phyloP scores from a whole-genome alignment of 164 flowering plant species.

The Berberis vulgaris region DNA sequence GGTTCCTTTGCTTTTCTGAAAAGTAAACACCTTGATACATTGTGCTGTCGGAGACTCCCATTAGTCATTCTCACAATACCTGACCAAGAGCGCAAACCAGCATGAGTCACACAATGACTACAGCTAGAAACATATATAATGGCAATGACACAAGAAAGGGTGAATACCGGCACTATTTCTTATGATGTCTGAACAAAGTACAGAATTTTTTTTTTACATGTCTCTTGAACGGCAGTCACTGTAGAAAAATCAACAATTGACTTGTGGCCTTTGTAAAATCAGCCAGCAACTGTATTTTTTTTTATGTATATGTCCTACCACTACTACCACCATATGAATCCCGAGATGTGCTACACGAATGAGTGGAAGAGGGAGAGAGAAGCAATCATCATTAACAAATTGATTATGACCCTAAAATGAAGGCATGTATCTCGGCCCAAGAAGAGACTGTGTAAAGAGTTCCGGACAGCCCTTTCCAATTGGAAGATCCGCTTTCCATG shows the following conservation, averaged over 20 bases:
- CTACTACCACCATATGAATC: conserved; percentile 9
- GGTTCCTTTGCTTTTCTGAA: too few species aligned
- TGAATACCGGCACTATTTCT: not conserved
- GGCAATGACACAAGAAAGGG: too few species aligned
- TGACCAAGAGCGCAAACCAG: too few species aligned
- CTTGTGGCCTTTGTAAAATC: conserved; percentile 17
- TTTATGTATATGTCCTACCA: conserved; percentile 6
- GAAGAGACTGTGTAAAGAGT: conserved; percentile 26
- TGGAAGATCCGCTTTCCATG: conserved; percentile 8
- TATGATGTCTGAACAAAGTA: not conserved
- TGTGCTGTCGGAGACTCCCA: too few species aligned
- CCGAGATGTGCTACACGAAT: conserved; percentile 1
- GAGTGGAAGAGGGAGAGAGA: not conserved
- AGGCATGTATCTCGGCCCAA: conserved; percentile 34
- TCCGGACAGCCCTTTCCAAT: conserved; percentile 26
- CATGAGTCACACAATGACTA: too few species aligned
- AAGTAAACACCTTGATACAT: too few species aligned
- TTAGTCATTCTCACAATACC: too few species aligned
- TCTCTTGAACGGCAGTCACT: conserved; percentile 6
- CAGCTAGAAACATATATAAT: too few species aligned
- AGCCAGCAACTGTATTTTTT: conserved; percentile 14
- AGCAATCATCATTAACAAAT: not conserved
- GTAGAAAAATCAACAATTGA: conserved; percentile 14
- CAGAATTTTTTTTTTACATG: not conserved
- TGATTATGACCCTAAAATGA: conserved; percentile 19